These are phyloP conservation scores for Ophiosphaerella korrae DNA, from an alignment of 2,329 filamentous ascomycete species.

Conservation along the genomic window DNA sequence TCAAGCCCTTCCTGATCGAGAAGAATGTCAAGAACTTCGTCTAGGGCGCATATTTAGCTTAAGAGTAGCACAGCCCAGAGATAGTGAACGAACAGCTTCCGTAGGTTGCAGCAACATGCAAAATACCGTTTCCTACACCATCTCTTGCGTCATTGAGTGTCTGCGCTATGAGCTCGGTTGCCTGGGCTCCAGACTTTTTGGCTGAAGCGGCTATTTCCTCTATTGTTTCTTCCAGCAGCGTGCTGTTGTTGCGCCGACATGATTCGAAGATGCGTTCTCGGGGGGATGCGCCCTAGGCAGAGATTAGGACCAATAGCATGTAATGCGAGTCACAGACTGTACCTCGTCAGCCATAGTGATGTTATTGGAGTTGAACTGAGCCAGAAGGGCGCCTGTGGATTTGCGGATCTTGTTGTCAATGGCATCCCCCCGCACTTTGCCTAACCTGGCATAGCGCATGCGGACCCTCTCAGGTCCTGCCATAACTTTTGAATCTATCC, in stretches of 20 bases:
- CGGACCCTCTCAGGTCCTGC: conserved; percentile 31
- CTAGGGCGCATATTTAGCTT: conserved; percentile 48
- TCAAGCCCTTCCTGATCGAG: conserved; percentile 85
- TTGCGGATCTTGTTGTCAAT: conserved; percentile 14
- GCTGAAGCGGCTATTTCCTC: conserved; percentile 52
- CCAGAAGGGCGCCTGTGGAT: conserved; percentile 9
- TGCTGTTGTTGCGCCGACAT: conserved; percentile 88
- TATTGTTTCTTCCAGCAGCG: conserved; percentile 79
- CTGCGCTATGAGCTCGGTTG: conserved; percentile 67
- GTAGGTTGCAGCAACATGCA: conserved; percentile 84
- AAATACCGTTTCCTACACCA: conserved; percentile 82
- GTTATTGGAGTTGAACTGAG: neutral
- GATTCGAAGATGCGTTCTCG: conserved; percentile 89
- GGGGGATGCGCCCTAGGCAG: conserved; percentile 75
- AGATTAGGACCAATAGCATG: conserved; percentile 12
- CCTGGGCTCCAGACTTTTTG: conserved; percentile 57
- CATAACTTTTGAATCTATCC: conserved; percentile 31
- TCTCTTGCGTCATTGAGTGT: conserved; percentile 87
- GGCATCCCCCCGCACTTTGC: conserved; percentile 33
- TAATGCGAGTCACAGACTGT: neutral
- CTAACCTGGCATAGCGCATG: conserved; percentile 5
- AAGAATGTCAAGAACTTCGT: conserved; percentile 80
- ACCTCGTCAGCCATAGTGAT: conserved; percentile 45
- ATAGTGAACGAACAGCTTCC: conserved; percentile 73
- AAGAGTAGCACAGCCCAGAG: neutral